Evolutionary conservation across 441 rosid genomes (phyloP), one percentile per base, ranked within the genome.

Genomic region (Adansonia grandidieri): DNA sequence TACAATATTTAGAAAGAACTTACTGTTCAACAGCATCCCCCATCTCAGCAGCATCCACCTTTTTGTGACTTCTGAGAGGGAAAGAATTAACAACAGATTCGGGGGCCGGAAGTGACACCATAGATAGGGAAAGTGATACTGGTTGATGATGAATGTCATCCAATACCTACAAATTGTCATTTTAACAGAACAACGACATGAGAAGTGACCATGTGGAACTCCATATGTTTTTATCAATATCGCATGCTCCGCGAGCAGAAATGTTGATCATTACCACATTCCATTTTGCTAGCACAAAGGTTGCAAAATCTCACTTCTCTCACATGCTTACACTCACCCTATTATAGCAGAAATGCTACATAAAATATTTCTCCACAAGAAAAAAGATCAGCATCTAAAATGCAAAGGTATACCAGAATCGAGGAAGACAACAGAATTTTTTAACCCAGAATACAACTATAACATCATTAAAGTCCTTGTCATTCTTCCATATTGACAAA

Each of bases 121-220:
- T 81, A 6, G 96, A 88, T 45, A 88, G 81, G 65, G 92, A 82
- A 65, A 88, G 89, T 32, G 91, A 77, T 71, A 74, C 74, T 20
- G 92, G 90, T 62, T 87, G 92, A 69, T 86, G 89, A 82, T 90
- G 91, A 28, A 91, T 87, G 87, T 90, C 93, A 82, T 91, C 96
- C 87, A 91, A 80, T 51, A 91, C 96, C 96, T 91, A 86, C 69
- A 78, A 44, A 54, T 57, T 53, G 17, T 58, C 67, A 77, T 73
- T 4, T 19, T 15, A 67, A 71, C 19, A 57, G 71, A 78, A 76
- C 47, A 51, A 72, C 42, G 24, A 37, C 57, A 56, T 48, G 20
- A 63, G 54, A 28, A 28, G 68, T 42, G 9, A 72, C 6, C 19
- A 32, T n/a, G 71, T 48, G 20, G 14, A 57, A 24, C 70, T 37